A percentile compares a stretch with the other conserved stretches of the same genome.
These are phyloP conservation scores for Rubus parviflorus DNA, from an alignment of 306 rosid species.

Conservation along the genomic window DNA sequence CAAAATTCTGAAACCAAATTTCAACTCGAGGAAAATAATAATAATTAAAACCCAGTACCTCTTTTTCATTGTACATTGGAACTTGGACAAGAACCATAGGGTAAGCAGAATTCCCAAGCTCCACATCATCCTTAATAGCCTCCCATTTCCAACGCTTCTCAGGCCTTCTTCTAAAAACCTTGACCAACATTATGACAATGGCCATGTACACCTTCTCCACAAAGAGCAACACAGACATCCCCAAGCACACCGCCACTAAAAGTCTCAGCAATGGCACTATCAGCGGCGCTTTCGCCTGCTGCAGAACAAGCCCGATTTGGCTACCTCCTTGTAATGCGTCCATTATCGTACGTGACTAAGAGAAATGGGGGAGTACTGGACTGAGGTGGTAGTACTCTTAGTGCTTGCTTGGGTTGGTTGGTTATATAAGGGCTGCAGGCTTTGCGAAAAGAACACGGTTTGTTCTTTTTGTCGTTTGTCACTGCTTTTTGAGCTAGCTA, in stretches of 20 bases:
- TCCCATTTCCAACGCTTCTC: slow-evolving; percentile 78
- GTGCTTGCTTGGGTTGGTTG: neutral
- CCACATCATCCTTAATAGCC: slow-evolving; percentile 65
- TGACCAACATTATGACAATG: slow-evolving; percentile 52
- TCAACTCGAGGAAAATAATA: neutral
- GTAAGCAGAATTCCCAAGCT: slow-evolving; percentile 49
- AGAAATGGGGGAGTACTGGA: neutral
- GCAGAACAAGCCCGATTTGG: slow-evolving; percentile 55
- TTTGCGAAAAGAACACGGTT: slow-evolving; percentile 69
- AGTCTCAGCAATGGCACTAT: slow-evolving; percentile 61
- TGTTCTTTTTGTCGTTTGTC: neutral
- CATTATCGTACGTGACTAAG: slow-evolving; percentile 25
- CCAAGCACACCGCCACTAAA: slow-evolving; percentile 53
- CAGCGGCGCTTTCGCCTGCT: slow-evolving; percentile 54
- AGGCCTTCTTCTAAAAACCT: slow-evolving; percentile 52
- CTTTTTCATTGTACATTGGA: slow-evolving; percentile 45
- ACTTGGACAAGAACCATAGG: slow-evolving; percentile 49
- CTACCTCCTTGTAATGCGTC: slow-evolving; percentile 35
- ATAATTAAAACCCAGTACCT: slow-evolving; percentile 8
- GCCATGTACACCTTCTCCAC: slow-evolving; percentile 86
- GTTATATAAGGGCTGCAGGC: slow-evolving; percentile 22
- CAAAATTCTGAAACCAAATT: neutral
- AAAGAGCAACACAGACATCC: slow-evolving; percentile 77
- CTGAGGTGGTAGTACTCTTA: neutral
- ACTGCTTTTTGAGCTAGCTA: slow-evolving; percentile 19